Conservation (phyloP, 2,329 filamentous ascomycete genomes). For the Fusarium sp. region DNA sequence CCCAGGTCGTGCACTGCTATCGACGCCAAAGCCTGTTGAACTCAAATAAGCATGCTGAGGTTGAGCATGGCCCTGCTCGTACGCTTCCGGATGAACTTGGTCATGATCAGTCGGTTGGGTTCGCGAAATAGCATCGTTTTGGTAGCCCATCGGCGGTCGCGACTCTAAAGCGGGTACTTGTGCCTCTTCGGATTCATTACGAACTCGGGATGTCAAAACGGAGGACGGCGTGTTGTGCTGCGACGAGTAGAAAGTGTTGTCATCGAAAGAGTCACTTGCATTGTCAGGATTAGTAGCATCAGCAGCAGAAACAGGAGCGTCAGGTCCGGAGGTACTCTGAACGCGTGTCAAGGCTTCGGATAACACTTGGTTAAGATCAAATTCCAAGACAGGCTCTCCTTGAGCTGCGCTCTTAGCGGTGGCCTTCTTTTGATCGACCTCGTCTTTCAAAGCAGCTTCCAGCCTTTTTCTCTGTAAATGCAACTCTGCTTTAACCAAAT, state of each 20-base stretch:
- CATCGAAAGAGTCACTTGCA: slow-evolving; percentile 85
- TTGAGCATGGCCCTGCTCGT: slow-evolving; percentile 12
- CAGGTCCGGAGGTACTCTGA: slow-evolving; percentile 72
- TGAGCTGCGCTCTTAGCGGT: slow-evolving; percentile 56
- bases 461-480: slow-evolving; percentile 83
- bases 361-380: slow-evolving; percentile 79
- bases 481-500: slow-evolving; percentile 83
- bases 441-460: slow-evolving; percentile 81
- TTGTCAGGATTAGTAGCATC: slow-evolving; percentile 69
- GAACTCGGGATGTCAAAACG: slow-evolving; percentile 61
- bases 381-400: slow-evolving; percentile 69
- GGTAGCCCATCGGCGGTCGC: slow-evolving; percentile 26
- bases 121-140: slow-evolving; percentile 18
- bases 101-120: slow-evolving; percentile 15
- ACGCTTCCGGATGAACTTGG: slow-evolving; percentile 14
- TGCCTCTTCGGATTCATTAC: slow-evolving; percentile 56
- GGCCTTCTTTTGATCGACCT: slow-evolving; percentile 73
- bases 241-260: slow-evolving; percentile 96
- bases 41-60: slow-evolving; percentile 22
- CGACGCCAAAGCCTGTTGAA: slow-evolving; percentile 15
- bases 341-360: slow-evolving; percentile 77
- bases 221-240: slow-evolving; percentile 82
- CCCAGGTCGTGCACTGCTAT: slow-evolving; percentile 27
- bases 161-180: slow-evolving; percentile 34
- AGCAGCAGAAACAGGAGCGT: slow-evolving; percentile 70